phyloP scores from a whole-genome alignment of 441 rosid species.

The Croton setiger region DNA sequence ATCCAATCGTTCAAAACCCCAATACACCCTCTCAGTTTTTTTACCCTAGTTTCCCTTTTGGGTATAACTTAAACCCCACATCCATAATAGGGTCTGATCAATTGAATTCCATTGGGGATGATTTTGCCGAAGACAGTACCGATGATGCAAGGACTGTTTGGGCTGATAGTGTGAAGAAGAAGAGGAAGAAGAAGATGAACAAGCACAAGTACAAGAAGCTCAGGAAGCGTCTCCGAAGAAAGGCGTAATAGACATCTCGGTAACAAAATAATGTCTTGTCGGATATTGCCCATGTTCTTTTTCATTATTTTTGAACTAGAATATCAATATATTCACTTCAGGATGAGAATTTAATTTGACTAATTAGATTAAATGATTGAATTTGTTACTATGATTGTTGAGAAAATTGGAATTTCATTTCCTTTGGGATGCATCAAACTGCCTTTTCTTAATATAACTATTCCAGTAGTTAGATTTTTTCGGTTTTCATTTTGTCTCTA shows the following conservation, averaged over 20 bases:
- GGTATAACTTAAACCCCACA: slow-evolving; percentile 27
- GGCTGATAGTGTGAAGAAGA: slow-evolving; percentile 91
- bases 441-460: not conserved
- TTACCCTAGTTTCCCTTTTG: slow-evolving; percentile 47
- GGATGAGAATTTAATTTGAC: not conserved
- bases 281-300: not conserved
- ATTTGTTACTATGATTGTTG: slow-evolving; percentile 2
- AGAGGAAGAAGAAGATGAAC: slow-evolving; percentile 95
- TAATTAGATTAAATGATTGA: not conserved
- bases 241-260: not conserved
- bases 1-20: not conserved
- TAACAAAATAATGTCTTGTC: slow-evolving; percentile 1
- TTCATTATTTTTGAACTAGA: not conserved
- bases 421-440: not conserved
- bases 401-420: not conserved
- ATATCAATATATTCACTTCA: not conserved
- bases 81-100: slow-evolving; percentile 26
- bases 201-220: slow-evolving; percentile 86
- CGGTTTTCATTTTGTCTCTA: not conserved
- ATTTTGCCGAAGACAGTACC: slow-evolving; percentile 6
- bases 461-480: not conserved
- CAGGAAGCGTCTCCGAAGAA: slow-evolving; percentile 41
- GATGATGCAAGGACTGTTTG: slow-evolving; percentile 33
- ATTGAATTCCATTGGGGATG: slow-evolving; percentile 15
- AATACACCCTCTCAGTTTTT: slow-evolving; percentile 20